Conservation (phyloP, 1,139 yeast species). For the Arxiozyma slooffiae region DNA sequence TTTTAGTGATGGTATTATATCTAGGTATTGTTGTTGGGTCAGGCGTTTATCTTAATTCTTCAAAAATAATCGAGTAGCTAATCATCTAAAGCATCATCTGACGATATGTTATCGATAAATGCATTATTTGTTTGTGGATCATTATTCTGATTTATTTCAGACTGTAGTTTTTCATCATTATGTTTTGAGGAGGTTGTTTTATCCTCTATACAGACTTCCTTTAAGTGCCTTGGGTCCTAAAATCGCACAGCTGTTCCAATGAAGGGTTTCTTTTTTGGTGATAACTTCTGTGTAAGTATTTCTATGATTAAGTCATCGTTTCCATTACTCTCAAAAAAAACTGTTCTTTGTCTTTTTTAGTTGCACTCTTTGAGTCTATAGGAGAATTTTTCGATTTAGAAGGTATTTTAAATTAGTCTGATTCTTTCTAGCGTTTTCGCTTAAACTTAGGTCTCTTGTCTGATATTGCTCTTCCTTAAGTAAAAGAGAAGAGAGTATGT, state of each 20-base stretch:
- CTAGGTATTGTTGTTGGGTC: background rate
- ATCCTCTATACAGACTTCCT: too few relatives aligned
- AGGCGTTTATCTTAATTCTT: conserved; percentile 7
- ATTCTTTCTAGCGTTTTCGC: background rate
- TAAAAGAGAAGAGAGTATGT: conserved; percentile 18
- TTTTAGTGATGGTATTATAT: too few relatives aligned
- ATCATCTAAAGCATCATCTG: conserved; percentile 6
- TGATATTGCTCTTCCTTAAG: background rate
- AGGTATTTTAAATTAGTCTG: background rate
- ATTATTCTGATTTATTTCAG: background rate
- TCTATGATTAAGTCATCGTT: conserved; percentile 7
- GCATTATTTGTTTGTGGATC: background rate
- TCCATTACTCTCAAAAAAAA: conserved; percentile 2
- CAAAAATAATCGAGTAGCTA: conserved; percentile 10
- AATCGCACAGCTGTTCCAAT: background rate
- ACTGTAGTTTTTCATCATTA: too few relatives aligned
- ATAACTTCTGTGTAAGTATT: conserved; percentile 4
- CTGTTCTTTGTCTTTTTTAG: background rate
- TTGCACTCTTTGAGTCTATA: background rate
- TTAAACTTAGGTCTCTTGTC: background rate
- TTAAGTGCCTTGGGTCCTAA: background rate
- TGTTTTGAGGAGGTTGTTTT: too few relatives aligned
- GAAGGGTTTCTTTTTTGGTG: background rate
- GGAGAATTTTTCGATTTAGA: background rate
- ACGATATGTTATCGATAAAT: background rate